Evolutionary conservation across 345 rosid species (phyloP).

Genomic region (Corchorus capsularis): DNA sequence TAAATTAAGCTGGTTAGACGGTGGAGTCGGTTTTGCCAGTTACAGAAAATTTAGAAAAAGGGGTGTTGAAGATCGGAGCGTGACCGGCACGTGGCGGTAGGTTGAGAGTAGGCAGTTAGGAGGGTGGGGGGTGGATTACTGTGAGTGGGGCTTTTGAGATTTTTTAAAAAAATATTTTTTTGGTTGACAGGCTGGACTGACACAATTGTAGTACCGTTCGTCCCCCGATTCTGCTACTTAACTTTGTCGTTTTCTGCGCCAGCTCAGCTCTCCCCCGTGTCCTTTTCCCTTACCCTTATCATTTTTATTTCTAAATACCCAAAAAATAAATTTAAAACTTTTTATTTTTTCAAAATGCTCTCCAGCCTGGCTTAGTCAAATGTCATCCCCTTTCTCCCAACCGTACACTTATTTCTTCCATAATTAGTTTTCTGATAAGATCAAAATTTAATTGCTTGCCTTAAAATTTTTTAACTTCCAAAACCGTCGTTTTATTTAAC

Average conservation of each 20-base stretch:
- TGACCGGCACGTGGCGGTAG: constrained; percentile 43
- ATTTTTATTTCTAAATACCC: background rate
- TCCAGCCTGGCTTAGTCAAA: constrained; percentile 18
- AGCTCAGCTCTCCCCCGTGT: constrained; percentile 50
- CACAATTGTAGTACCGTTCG: constrained; percentile 38
- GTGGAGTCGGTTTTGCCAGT: constrained; percentile 43
- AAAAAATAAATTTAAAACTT: background rate
- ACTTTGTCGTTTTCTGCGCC: constrained; percentile 54
- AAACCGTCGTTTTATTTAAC: constrained; percentile 26
- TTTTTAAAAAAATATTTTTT: too few species aligned
- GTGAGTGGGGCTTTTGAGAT: constrained; percentile 18
- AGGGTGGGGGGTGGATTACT: background rate
- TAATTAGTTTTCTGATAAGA: background rate
- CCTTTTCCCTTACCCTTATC: constrained; percentile 18
- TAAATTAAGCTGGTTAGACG: constrained; percentile 22
- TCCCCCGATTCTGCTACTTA: constrained; percentile 40
- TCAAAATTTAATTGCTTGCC: background rate
- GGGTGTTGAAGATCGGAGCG: background rate
- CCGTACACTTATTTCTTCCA: background rate
- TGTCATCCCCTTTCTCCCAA: background rate
- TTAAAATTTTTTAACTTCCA: constrained; percentile 26
- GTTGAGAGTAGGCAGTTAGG: constrained; percentile 33
- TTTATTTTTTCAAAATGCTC: background rate
- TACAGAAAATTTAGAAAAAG: constrained; percentile 3
- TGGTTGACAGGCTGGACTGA: constrained; percentile 56